These are phyloP conservation scores for Haematococcus lacustris DNA, from an alignment of 139 green algal species.

Conservation along the genomic window DNA sequence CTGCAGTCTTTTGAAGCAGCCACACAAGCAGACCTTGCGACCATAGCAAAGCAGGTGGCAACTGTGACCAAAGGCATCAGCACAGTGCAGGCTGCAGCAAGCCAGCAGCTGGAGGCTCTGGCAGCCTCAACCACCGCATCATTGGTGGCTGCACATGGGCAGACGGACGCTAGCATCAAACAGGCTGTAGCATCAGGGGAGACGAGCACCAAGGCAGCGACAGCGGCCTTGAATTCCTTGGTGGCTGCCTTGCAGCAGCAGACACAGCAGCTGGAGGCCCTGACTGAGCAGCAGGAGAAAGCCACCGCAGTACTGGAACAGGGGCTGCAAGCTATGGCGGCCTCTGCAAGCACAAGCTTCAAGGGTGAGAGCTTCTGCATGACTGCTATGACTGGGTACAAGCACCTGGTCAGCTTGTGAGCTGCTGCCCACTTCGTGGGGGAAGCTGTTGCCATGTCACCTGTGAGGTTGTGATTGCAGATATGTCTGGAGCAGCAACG, in stretches of 20 bases:
- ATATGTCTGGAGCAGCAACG: not conserved
- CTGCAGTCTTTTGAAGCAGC: too few species aligned
- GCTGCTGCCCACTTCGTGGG: not conserved
- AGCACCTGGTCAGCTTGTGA: not conserved
- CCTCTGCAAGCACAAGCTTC: not conserved
- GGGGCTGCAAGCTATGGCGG: not conserved
- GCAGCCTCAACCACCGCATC: not conserved
- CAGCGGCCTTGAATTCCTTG: constrained; percentile 19
- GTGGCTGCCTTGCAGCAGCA: constrained; percentile 19
- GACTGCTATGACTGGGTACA: not conserved
- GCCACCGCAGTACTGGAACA: not conserved
- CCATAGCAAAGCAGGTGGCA: not conserved
- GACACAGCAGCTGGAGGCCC: constrained; percentile 21
- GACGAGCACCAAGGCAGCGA: not conserved
- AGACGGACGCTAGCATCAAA: not conserved
- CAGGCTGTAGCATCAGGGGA: constrained; percentile 9
- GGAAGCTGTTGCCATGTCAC: too few species aligned
- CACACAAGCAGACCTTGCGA: too few species aligned
- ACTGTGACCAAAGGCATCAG: not conserved
- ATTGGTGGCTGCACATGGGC: constrained; percentile 1
- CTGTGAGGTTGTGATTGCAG: too few species aligned
- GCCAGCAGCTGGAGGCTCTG: not conserved
- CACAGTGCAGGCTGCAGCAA: not conserved
- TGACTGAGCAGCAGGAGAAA: constrained; percentile 22
- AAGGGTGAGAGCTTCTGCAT: not conserved